Evolutionary conservation across 495 filamentous ascomycete genomes (phyloP).

Genomic region (Penicillium odoratum): DNA sequence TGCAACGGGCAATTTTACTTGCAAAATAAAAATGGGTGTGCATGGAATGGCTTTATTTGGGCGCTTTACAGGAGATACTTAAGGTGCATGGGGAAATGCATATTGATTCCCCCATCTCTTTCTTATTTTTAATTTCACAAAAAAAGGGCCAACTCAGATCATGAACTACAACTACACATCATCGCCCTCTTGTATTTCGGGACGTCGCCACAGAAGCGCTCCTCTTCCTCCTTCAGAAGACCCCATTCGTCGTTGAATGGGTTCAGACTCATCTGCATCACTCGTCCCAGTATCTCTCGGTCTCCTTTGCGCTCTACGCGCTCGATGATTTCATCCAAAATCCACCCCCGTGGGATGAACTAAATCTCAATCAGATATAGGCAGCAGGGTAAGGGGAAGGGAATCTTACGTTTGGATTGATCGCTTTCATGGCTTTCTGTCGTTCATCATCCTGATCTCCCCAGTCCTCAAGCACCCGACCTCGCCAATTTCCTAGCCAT

Average conservation of each 20-base stretch:
- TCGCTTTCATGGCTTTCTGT: conserved; percentile 69
- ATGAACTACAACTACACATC: conserved; percentile 85
- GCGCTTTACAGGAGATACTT: conserved; percentile 27
- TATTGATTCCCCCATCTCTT: conserved; percentile 12
- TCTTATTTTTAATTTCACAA: background rate
- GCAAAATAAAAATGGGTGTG: conserved; percentile 23
- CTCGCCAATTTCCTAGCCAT: conserved; percentile 76
- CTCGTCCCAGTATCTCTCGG: conserved; percentile 67
- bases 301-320: conserved; percentile 84
- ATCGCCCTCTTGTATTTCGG: conserved; percentile 72
- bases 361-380: conserved; percentile 13
- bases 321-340: conserved; percentile 88
- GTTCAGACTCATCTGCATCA: conserved; percentile 76
- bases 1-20: conserved; percentile 32
- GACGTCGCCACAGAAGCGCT: conserved; percentile 85
- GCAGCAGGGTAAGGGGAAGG: background rate
- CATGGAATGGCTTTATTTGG: conserved; percentile 23
- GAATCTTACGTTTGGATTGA: conserved; percentile 72
- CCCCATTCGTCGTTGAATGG: conserved; percentile 85
- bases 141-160: conserved; percentile 4
- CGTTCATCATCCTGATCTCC: conserved; percentile 59
- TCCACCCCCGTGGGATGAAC: conserved; percentile 86
- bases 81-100: conserved; percentile 26
- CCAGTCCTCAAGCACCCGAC: conserved; percentile 73
- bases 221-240: conserved; percentile 68